These are phyloP conservation scores for Fusarium sp. DNA, from an alignment of 2,329 filamentous ascomycete species.

Conservation along the genomic window DNA sequence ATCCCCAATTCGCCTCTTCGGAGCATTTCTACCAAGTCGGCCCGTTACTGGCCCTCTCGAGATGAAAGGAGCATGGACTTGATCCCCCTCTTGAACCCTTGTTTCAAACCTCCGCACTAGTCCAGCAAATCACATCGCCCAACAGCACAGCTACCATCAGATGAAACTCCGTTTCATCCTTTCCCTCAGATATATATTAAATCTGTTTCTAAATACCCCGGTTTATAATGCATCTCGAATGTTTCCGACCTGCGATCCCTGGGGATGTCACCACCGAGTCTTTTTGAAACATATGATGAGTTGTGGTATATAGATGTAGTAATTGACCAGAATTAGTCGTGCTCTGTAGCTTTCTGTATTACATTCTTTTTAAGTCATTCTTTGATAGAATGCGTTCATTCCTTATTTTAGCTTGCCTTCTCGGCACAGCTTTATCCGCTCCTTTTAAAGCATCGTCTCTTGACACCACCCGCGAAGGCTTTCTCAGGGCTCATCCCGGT, in stretches of 20 bases:
- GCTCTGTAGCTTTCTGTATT: background rate
- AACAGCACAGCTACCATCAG: background rate
- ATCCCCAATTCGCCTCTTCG: background rate
- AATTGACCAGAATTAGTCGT: background rate
- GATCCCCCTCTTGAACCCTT: slow-evolving; percentile 9
- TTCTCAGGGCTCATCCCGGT: slow-evolving; percentile 47
- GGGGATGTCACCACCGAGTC: background rate
- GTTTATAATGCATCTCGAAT: slow-evolving; percentile 17
- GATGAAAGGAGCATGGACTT: slow-evolving; percentile 35
- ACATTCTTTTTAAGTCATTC: slow-evolving; percentile 22
- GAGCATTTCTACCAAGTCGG: slow-evolving; percentile 7
- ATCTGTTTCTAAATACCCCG: slow-evolving; percentile 4
- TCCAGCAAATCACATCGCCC: slow-evolving; percentile 11
- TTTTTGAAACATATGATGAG: background rate
- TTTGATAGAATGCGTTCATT: slow-evolving; percentile 39
- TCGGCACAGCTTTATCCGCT: slow-evolving; percentile 30
- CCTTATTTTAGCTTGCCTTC: slow-evolving; percentile 31
- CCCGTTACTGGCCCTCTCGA: slow-evolving; percentile 17
- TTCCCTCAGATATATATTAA: slow-evolving; percentile 32
- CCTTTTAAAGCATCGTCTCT: slow-evolving; percentile 14
- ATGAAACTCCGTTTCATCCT: slow-evolving; percentile 28
- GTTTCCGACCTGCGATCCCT: background rate
- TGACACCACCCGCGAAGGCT: slow-evolving; percentile 31
- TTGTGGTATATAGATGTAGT: slow-evolving; percentile 20
- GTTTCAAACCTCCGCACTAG: slow-evolving; percentile 26